These are phyloP conservation scores for Colletotrichum sp. DNA, from an alignment of 2,329 filamentous ascomycete species.

Conservation along the genomic window DNA sequence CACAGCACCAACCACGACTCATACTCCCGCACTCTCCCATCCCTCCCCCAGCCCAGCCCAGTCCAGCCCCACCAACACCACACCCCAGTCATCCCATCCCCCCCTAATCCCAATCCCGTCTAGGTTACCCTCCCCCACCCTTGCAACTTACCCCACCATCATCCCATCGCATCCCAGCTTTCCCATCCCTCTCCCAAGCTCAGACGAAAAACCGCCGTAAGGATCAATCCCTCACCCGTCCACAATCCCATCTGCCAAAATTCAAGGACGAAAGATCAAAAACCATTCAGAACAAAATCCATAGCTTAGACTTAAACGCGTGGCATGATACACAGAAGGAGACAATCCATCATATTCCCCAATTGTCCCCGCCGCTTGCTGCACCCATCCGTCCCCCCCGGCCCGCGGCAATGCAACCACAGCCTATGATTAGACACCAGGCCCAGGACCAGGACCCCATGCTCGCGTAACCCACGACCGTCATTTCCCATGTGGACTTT, in stretches of 20 bases:
- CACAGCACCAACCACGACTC: too few relatives aligned
- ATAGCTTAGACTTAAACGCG: too few relatives aligned
- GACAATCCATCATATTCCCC: too few relatives aligned
- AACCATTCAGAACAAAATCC: too few relatives aligned
- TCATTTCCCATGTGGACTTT: conserved; percentile 3
- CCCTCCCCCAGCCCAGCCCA: not conserved
- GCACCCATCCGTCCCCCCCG: not conserved
- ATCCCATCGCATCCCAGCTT: not conserved
- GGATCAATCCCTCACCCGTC: not conserved
- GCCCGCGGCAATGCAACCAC: not conserved
- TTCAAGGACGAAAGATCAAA: too few relatives aligned
- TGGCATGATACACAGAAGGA: too few relatives aligned
- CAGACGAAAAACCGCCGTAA: not conserved
- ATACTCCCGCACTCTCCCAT: too few relatives aligned
- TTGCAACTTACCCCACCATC: conserved; percentile 25
- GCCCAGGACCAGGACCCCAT: not conserved
- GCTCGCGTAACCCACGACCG: not conserved
- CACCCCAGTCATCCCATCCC: not conserved
- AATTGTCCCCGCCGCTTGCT: too few relatives aligned
- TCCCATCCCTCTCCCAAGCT: not conserved
- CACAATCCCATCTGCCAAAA: not conserved
- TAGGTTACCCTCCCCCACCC: not conserved
- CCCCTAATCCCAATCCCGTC: not conserved
- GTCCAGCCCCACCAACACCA: not conserved
- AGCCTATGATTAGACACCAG: not conserved